These are phyloP conservation scores for Blastobotrys persicus DNA, from an alignment of 1,139 yeast genomes.

Conservation along the genomic window DNA sequence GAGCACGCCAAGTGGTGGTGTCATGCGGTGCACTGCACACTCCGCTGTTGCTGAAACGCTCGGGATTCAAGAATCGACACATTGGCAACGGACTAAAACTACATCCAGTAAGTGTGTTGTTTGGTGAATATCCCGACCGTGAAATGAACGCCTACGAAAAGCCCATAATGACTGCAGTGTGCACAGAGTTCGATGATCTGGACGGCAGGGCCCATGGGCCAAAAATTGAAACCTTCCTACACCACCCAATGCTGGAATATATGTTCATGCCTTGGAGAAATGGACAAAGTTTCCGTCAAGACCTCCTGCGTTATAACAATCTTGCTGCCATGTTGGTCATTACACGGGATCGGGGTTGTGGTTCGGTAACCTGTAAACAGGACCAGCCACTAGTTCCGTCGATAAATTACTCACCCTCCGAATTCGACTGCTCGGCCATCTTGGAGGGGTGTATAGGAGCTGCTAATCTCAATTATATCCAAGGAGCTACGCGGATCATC, in stretches of 20 bases:
- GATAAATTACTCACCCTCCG: conserved; percentile 45
- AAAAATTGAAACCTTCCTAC: conserved; percentile 51
- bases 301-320: conserved; percentile 44
- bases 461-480: conserved; percentile 50
- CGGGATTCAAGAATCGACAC: conserved; percentile 53
- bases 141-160: conserved; percentile 39
- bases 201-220: conserved; percentile 61
- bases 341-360: conserved; percentile 49
- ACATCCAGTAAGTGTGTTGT: conserved; percentile 49
- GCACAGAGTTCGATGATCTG: conserved; percentile 49
- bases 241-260: conserved; percentile 46
- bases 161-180: conserved; percentile 53
- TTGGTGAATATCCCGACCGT: conserved; percentile 45
- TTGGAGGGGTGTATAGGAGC: conserved; percentile 43
- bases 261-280: conserved; percentile 48
- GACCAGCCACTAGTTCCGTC: conserved; percentile 41
- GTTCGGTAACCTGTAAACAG: conserved; percentile 43
- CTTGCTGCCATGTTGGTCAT: conserved; percentile 47
- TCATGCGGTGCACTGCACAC: conserved; percentile 54
- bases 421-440: conserved; percentile 47
- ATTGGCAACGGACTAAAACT: conserved; percentile 55
- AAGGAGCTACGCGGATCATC: conserved; percentile 51
- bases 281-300: conserved; percentile 40
- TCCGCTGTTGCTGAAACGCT: conserved; percentile 49
- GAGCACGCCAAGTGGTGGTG: conserved; percentile 49